A percentile compares a stretch with the other conserved stretches of the same genome.
Conservation (phyloP, 2,329 filamentous ascomycete genomes). For the Colletotrichum sansevieriae region DNA sequence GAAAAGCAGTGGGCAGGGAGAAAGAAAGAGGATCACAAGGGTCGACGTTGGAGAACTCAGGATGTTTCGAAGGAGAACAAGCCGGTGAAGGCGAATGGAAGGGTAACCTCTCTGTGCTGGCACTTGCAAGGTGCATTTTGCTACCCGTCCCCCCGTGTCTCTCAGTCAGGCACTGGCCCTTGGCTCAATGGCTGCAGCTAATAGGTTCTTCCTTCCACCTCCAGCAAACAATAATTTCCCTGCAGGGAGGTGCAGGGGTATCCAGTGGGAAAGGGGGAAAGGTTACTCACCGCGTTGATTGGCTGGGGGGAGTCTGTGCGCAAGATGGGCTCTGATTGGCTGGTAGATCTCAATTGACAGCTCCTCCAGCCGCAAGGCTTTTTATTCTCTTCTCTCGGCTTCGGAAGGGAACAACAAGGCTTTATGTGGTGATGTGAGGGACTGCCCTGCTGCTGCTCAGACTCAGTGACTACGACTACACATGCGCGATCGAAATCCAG, state of each 20-base stretch:
- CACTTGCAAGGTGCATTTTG: constrained; percentile 44
- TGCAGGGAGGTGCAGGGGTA: constrained; percentile 54
- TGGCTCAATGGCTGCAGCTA: constrained; percentile 42
- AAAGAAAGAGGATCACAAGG: constrained; percentile 37
- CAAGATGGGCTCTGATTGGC: constrained; percentile 37
- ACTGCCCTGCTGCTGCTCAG: background rate
- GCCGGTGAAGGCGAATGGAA: constrained; percentile 41
- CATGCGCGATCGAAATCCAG: background rate
- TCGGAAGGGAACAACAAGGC: constrained; percentile 24
- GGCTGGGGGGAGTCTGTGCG: constrained; percentile 34
- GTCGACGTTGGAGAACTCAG: constrained; percentile 31
- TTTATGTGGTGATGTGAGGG: constrained; percentile 25
- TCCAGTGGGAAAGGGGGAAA: constrained; percentile 59
- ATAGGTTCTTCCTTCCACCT: constrained; percentile 50
- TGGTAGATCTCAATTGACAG: constrained; percentile 36
- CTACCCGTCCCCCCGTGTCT: constrained; percentile 35
- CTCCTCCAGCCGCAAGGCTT: constrained; percentile 31
- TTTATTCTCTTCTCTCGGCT: background rate
- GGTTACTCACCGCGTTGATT: constrained; percentile 42
- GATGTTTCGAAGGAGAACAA: constrained; percentile 42
- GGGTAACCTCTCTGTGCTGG: constrained; percentile 54
- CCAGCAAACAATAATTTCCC: constrained; percentile 65
- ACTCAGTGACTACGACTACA: constrained; percentile 15
- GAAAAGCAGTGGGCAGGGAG: constrained; percentile 36
- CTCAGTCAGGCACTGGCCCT: constrained; percentile 40